These are phyloP conservation scores for Trichomonas gallinae DNA, from an alignment of 208 protist species.

Conservation along the genomic window DNA sequence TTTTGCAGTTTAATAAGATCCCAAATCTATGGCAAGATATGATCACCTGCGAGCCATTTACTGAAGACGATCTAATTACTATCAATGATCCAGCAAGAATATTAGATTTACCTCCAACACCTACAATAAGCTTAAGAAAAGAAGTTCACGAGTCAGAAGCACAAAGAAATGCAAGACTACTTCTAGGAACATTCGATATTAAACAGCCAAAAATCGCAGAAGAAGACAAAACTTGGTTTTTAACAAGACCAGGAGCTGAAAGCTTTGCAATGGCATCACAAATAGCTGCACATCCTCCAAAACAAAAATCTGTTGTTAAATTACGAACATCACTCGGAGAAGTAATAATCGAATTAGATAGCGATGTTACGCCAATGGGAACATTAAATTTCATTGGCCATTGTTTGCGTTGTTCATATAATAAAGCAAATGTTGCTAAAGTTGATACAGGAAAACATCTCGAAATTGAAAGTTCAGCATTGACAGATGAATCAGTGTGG, in stretches of 20 bases:
- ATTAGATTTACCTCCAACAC: not conserved
- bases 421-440: not conserved
- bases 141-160: not conserved
- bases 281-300: not conserved
- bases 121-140: not conserved
- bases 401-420: not conserved
- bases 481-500: not conserved
- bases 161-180: not conserved
- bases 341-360: not conserved
- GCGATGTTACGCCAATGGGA: not conserved
- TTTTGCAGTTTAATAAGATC: not conserved
- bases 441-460: not conserved
- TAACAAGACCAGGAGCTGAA: not conserved
- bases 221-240: not conserved
- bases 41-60: not conserved
- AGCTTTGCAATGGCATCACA: not conserved
- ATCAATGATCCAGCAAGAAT: not conserved
- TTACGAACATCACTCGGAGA: not conserved
- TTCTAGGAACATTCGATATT: not conserved
- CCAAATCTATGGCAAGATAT: not conserved
- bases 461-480: not conserved
- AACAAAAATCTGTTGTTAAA: not conserved
- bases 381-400: not conserved
- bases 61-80: not conserved
- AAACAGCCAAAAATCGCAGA: not conserved